These are phyloP conservation scores for Kuraishia floccosa DNA, from an alignment of 805 yeast genomes.

Conservation along the genomic window DNA sequence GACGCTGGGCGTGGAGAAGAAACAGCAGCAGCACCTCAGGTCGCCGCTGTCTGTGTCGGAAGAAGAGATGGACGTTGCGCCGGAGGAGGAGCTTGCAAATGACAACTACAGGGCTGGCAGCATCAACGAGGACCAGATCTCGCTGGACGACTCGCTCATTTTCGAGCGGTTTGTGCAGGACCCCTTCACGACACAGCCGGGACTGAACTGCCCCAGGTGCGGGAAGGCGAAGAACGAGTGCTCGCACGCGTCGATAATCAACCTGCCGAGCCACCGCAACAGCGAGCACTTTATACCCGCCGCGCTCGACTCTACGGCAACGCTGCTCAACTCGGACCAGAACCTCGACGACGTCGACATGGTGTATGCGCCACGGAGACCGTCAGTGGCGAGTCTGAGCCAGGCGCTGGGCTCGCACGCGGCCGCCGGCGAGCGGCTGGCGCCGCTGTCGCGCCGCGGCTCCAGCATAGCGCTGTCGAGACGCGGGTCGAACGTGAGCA, in stretches of 20 bases:
- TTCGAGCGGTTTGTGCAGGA: slow-evolving; percentile 63
- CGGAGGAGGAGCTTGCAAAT: too few species aligned
- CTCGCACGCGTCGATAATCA: slow-evolving; percentile 12
- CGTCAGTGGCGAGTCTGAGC: slow-evolving; percentile 38
- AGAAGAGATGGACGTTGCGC: too few species aligned
- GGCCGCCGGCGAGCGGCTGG: background rate
- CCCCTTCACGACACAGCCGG: slow-evolving; percentile 18
- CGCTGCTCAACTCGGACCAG: slow-evolving; percentile 25
- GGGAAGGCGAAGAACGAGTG: slow-evolving; percentile 4
- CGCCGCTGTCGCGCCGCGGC: slow-evolving; percentile 1
- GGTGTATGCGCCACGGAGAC: slow-evolving; percentile 36
- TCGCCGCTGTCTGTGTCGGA: slow-evolving; percentile 2
- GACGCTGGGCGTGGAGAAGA: too few species aligned
- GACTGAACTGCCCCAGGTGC: slow-evolving; percentile 5
- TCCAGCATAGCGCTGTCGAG: background rate
- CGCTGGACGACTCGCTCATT: slow-evolving; percentile 31
- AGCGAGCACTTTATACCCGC: slow-evolving; percentile 46
- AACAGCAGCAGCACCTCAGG: slow-evolving; percentile 2
- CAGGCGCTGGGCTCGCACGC: slow-evolving; percentile 11
- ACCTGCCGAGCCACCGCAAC: slow-evolving; percentile 25
- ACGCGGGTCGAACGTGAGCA: background rate
- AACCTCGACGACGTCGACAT: slow-evolving; percentile 36
- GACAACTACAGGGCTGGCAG: background rate
- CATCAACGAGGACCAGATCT: slow-evolving; percentile 1
- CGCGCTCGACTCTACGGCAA: slow-evolving; percentile 37